phyloP scores from a whole-genome alignment of 2,329 filamentous ascomycete species.

The Diplodia sapinea region DNA sequence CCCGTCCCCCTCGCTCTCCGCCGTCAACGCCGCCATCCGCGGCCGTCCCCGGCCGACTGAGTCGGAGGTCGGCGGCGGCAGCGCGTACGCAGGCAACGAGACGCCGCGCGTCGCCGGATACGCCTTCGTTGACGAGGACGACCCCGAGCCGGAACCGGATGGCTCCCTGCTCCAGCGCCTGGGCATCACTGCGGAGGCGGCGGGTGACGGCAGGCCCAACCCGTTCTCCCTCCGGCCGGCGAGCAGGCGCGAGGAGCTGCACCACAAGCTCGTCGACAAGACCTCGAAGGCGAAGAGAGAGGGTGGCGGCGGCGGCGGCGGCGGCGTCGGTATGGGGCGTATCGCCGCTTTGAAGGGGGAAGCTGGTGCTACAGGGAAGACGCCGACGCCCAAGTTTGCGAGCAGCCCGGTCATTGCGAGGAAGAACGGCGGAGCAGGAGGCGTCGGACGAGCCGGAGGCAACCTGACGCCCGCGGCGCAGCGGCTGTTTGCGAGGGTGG shows the following conservation, averaged over 20 bases:
- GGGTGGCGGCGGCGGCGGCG: neutral
- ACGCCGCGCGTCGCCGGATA: constrained; percentile 94
- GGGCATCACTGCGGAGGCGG: constrained; percentile 21
- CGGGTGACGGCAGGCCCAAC: constrained; percentile 50
- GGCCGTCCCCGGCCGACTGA: constrained; percentile 62
- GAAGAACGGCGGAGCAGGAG: constrained; percentile 45
- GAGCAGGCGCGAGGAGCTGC: constrained; percentile 77
- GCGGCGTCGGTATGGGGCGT: neutral
- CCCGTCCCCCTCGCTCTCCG: constrained; percentile 83
- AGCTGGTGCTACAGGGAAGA: constrained; percentile 36
- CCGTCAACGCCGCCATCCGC: constrained; percentile 80
- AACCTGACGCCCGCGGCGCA: constrained; percentile 58
- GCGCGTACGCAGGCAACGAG: constrained; percentile 65
- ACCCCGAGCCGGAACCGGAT: constrained; percentile 60
- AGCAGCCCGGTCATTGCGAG: constrained; percentile 55
- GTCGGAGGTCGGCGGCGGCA: constrained; percentile 42
- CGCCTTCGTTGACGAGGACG: constrained; percentile 71
- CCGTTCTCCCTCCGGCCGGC: constrained; percentile 81
- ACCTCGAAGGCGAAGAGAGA: constrained; percentile 1
- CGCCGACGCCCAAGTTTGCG: constrained; percentile 71
- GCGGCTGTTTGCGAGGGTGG: constrained; percentile 47
- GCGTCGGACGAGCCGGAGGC: constrained; percentile 32
- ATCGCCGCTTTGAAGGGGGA: constrained; percentile 10
- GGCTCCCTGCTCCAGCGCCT: constrained; percentile 84
- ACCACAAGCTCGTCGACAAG: constrained; percentile 81